Conservation (phyloP, 768 basidiomycete genomes). For the Kwoniella newhampshirensis region DNA sequence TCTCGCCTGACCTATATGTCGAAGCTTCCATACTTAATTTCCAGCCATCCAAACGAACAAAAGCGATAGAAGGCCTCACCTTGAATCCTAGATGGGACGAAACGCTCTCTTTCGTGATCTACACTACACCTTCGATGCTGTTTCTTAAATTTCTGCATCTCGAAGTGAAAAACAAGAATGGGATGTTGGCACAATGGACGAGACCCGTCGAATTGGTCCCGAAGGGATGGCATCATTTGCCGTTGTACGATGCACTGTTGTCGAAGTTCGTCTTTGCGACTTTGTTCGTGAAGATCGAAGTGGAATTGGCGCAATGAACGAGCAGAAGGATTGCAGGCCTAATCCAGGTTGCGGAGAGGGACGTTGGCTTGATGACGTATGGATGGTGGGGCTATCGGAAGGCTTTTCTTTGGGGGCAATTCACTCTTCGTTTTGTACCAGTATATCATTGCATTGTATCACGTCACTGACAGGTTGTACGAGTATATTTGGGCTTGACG, state of each 20-base stretch:
- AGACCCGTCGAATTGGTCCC: conserved; percentile 59
- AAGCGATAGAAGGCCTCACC: conserved; percentile 75
- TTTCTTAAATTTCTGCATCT: conserved; percentile 84
- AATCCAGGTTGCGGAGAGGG: too few relatives aligned
- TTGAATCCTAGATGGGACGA: conserved; percentile 92
- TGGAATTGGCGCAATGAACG: conserved; percentile 52
- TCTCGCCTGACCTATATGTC: conserved; percentile 69
- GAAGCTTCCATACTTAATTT: conserved; percentile 58
- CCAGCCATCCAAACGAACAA: conserved; percentile 57
- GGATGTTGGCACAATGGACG: conserved; percentile 66
- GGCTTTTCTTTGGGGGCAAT: too few relatives aligned
- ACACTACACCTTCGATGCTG: conserved; percentile 61
- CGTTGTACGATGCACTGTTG: conserved; percentile 81
- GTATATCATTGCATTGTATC: too few relatives aligned
- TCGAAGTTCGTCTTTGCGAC: conserved; percentile 90
- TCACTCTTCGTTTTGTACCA: too few relatives aligned
- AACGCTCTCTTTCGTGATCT: conserved; percentile 62
- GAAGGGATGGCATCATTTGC: conserved; percentile 78
- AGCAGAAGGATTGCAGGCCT: background rate
- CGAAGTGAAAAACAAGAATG: conserved; percentile 62
- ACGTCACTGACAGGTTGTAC: too few relatives aligned
- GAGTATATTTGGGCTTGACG: too few relatives aligned
- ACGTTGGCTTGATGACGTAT: too few relatives aligned
- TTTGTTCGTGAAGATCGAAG: conserved; percentile 72
- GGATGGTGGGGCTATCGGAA: too few relatives aligned